Base-by-base conservation (phyloP, 768 basidiomycete genomes). In the Lentinula guzmanii region DNA sequence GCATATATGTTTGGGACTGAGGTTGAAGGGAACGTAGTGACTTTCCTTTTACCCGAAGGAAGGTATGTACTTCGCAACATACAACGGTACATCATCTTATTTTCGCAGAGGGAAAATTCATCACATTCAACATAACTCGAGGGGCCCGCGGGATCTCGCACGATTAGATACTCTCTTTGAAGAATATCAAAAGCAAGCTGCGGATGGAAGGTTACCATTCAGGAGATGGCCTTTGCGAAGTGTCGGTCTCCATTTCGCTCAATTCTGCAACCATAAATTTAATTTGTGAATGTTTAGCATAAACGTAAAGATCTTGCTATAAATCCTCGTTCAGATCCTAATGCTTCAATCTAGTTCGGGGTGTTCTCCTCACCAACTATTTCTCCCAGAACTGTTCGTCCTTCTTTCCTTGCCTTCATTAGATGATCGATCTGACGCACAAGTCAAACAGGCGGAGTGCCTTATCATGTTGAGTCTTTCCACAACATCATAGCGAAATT, bases 351-450 rank as follows among this genome's bases (percentile, higher is more conserved):
- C 11, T 60, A 92, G 90, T 83, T 66, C 83, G 89, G 45, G 91
- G 91, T 6, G 70, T 78, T 3, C 72, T 92, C 3, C 73, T 93
- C 53, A 87, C 91, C 4, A 88, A 90, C 67, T 93, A 93, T 67
- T 93, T 93, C 66, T 92, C 91, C 13, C 91, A 93, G 65, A 93
- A 93, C 61, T 84, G 91, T 90, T 69, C 69, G 85, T 72, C 18
- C 57, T 60, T 55, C 42, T 39, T 41, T 10, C 16, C 37, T 18
- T 21, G 34, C 33, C 52, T 48, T 41, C 3, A 63, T 35, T 18
- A 37, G 42, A 1, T 21, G 58, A 18, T 52, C 41, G 28, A 55
- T 42, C 41, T 39, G n/a, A 60, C 37, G 13, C 13, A 59, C 28
- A 34, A 61, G 57, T 43, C 58, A 15, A 33, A 35, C 64, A 93